Evolutionary conservation across 2,329 filamentous ascomycete genomes (phyloP), one percentile per base, ranked within the genome.

Genomic region (Venturia asperata): DNA sequence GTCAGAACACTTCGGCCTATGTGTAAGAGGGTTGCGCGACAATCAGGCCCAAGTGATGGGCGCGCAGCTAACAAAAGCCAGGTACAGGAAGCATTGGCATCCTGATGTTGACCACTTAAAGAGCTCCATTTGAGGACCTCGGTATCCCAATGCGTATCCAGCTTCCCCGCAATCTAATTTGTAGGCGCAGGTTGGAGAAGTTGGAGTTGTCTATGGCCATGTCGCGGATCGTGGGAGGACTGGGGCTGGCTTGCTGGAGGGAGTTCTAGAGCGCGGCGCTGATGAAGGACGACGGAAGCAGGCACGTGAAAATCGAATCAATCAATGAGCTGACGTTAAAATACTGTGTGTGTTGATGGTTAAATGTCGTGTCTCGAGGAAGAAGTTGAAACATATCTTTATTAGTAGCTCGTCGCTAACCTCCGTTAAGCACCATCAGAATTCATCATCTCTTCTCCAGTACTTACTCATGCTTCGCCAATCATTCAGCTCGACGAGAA

Each of bases 151-250:
- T 27, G n/a, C 47, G 21, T 47, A 47, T 52, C 19, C 47, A 52
- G 47, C n/a, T 52, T 27, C 47, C 47, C 47, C 47, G 47, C 47
- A 52, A 10, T 27, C 47, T 52, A 52, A 30, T 24, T 52, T 52
- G 24, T 52, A 52, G 21, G 47, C 19, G 24, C 13, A 52, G 19
- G 3, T n/a, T n/a, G 47, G n/a, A n/a, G n/a, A n/a, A 41, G 6
- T 52, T 52, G 47, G 21, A 21, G n/a, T 52, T 52, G 47, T 24
- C 24, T 9, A 52, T 2, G 47, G 21, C 15, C n/a, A 52, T 52
- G 47, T 52, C 3, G 47, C 47, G 24, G 27, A 52, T 52, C 47
- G n/a, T 27, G 24, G 1, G 15, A 27, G 24, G 21, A 4, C n/a
- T 30, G 21, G 47, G 47, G 15, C 9, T 52, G 24, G 21, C 21